phyloP scores from a whole-genome alignment of 176 grass and related monocot species.

The Thalia dealbata region DNA sequence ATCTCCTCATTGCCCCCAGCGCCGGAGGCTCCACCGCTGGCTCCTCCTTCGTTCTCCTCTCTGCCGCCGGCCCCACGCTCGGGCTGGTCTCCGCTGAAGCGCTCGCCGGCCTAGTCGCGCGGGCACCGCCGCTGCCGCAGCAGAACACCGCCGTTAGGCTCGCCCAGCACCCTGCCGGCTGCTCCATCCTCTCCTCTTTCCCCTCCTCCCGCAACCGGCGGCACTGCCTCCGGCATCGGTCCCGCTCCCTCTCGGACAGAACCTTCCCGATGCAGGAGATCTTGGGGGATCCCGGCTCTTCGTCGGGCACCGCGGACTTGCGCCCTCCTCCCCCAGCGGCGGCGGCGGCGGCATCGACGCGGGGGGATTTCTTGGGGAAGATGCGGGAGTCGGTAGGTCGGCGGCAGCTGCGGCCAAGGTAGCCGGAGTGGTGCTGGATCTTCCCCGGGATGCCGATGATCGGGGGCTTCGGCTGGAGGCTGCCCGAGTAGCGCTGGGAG shows the following conservation, averaged over 20 bases:
- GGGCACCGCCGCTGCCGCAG: constrained; percentile 4
- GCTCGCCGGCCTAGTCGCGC: constrained; percentile 3
- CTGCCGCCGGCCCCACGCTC: not conserved
- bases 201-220: constrained; percentile 1
- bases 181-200: not conserved
- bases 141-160: constrained; percentile 34
- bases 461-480: constrained; percentile 43
- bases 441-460: constrained; percentile 47
- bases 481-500: constrained; percentile 60
- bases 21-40: constrained; percentile 14
- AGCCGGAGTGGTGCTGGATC: constrained; percentile 32
- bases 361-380: constrained; percentile 52
- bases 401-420: constrained; percentile 11
- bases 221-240: constrained; percentile 4
- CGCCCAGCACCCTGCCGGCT: constrained; percentile 34
- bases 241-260: constrained; percentile 37
- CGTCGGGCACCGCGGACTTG: constrained; percentile 41
- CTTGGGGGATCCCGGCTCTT: constrained; percentile 64
- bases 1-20: constrained; percentile 47
- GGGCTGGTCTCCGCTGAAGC: not conserved
- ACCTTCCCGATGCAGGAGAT: constrained; percentile 94
- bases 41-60: not conserved
- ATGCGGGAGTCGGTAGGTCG: constrained; percentile 30
- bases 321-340: constrained; percentile 23
- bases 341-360: not conserved